phyloP scores from a whole-genome alignment of 2,329 filamentous ascomycete genomes.

The Colletotrichum tamarilloi region DNA sequence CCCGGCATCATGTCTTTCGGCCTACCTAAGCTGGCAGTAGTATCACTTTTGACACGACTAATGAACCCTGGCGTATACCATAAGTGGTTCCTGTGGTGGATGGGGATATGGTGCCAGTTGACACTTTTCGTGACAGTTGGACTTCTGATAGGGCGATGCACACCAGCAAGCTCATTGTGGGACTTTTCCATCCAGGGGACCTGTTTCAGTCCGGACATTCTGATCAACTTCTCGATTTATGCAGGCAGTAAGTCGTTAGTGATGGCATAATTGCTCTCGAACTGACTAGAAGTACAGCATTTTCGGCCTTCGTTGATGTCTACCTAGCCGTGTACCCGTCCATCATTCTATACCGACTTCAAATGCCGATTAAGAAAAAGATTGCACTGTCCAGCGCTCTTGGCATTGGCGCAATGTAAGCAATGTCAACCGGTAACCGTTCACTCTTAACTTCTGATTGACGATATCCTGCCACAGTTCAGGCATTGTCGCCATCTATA shows the following conservation, averaged over 20 bases:
- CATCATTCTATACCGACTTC: slow-evolving; percentile 48
- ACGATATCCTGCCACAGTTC: slow-evolving; percentile 30
- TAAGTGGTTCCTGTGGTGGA: slow-evolving; percentile 48
- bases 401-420: slow-evolving; percentile 51
- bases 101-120: slow-evolving; percentile 45
- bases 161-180: slow-evolving; percentile 52
- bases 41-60: slow-evolving; percentile 49
- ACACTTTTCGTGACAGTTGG: slow-evolving; percentile 49
- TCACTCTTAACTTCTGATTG: background rate
- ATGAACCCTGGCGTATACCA: slow-evolving; percentile 50
- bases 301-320: slow-evolving; percentile 52
- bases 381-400: slow-evolving; percentile 50
- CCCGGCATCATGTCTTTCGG: slow-evolving; percentile 52
- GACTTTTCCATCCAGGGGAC: slow-evolving; percentile 45
- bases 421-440: slow-evolving; percentile 3
- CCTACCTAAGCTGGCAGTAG: slow-evolving; percentile 55
- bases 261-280: fast-evolving
- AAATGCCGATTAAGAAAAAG: slow-evolving; percentile 54
- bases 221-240: slow-evolving; percentile 53
- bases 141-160: slow-evolving; percentile 55
- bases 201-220: slow-evolving; percentile 47
- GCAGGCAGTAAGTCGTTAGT: slow-evolving; percentile 47
- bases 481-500: slow-evolving; percentile 43
- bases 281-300: slow-evolving; percentile 36
- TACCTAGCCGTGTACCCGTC: slow-evolving; percentile 56